A percentile compares a stretch with the other conserved stretches of the same genome.
Conservation (phyloP, 768 basidiomycete genomes). For the Rhizopogon sp. region DNA sequence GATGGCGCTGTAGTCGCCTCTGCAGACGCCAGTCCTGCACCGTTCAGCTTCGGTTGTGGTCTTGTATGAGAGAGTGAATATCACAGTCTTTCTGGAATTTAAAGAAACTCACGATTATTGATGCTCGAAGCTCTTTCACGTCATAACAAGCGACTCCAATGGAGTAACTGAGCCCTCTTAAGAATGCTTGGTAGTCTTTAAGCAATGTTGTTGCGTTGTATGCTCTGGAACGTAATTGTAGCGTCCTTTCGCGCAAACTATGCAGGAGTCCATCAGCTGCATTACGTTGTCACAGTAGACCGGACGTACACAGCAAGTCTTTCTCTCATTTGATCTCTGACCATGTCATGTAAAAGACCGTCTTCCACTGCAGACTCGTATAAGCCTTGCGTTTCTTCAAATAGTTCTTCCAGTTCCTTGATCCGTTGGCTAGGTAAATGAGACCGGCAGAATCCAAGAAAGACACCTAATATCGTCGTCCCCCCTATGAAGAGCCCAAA, state of each 20-base stretch:
- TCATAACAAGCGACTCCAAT: background rate
- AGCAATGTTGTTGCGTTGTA: background rate
- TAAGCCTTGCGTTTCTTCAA: background rate
- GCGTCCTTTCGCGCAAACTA: background rate
- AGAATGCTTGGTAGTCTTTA: background rate
- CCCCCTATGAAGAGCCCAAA: slow-evolving; percentile 1
- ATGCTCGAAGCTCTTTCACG: background rate
- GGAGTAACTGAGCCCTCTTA: background rate
- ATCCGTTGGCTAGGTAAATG: slow-evolving; percentile 2
- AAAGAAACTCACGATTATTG: background rate
- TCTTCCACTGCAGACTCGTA: background rate
- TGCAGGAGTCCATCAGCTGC: background rate
- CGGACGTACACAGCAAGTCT: background rate
- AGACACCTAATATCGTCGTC: background rate
- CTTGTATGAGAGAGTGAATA: background rate
- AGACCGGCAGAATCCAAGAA: background rate
- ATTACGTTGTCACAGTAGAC: background rate
- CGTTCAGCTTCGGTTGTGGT: background rate
- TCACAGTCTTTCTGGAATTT: background rate
- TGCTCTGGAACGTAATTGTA: background rate
- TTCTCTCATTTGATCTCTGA: background rate
- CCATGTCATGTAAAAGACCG: background rate
- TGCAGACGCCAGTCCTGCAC: background rate
- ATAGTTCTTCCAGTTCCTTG: background rate
- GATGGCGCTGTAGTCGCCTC: background rate